These are phyloP conservation scores for Flaveria floridana DNA, from an alignment of 140 eudicot genomes.

Conservation along the genomic window DNA sequence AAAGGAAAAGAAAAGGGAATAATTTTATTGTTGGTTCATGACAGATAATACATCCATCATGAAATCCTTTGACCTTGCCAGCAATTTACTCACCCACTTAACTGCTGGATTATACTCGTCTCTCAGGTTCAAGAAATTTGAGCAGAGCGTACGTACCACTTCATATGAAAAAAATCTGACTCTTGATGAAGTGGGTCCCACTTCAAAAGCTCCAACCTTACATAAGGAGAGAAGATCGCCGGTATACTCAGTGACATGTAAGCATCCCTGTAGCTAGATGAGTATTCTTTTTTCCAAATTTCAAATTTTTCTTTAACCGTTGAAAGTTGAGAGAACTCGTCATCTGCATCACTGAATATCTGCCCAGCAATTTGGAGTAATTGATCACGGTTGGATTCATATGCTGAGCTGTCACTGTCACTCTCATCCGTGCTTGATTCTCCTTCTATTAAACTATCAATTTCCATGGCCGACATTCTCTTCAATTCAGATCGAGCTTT, in stretches of 20 bases:
- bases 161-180: conserved; percentile 83
- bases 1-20: background rate
- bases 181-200: conserved; percentile 98
- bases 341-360: conserved; percentile 81
- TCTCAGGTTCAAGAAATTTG: conserved; percentile 53
- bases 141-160: conserved; percentile 77
- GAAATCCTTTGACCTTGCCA: conserved; percentile 40
- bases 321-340: conserved; percentile 74
- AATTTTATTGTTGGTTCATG: conserved; percentile 28
- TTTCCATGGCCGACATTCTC: conserved; percentile 49
- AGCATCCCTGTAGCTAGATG: conserved; percentile 73
- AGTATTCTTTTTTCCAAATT: conserved; percentile 70
- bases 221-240: conserved; percentile 88
- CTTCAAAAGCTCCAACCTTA: conserved; percentile 95
- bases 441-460: conserved; percentile 67
- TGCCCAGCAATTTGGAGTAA: conserved; percentile 78
- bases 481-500: conserved; percentile 60
- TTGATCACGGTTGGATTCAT: conserved; percentile 67
- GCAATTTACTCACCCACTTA: conserved; percentile 55
- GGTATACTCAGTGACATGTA: conserved; percentile 82
- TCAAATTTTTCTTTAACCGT: conserved; percentile 68
- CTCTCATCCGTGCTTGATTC: conserved; percentile 98
- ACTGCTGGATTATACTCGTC: conserved; percentile 49
- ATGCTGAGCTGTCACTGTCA: conserved; percentile 78
- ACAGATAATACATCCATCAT: conserved; percentile 27